A percentile compares a stretch with the other conserved stretches of the same genome.
Evolutionary conservation across 2,329 filamentous ascomycete species (phyloP).

Genomic region (Nemania serpens): DNA sequence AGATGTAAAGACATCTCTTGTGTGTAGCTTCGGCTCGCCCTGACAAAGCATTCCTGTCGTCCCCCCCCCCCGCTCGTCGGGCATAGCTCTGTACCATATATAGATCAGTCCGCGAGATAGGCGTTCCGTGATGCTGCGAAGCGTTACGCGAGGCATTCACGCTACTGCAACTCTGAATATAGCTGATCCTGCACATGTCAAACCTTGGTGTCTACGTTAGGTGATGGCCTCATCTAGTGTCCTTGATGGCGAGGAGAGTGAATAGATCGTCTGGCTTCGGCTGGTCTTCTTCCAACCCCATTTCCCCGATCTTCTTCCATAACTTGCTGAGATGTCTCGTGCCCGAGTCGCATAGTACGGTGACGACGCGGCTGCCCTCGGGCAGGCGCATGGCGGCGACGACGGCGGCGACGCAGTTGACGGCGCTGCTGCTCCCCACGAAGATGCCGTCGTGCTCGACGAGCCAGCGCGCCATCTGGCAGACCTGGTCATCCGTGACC

Average conservation of each 20-base stretch:
- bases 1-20: constrained; percentile 20
- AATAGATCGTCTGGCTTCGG: constrained; percentile 54
- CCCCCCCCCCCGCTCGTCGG: not conserved
- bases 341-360: constrained; percentile 84
- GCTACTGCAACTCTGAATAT: constrained; percentile 15
- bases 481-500: constrained; percentile 86
- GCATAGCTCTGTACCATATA: constrained; percentile 26
- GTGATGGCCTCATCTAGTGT: constrained; percentile 23
- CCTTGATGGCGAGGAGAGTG: constrained; percentile 52
- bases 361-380: constrained; percentile 71
- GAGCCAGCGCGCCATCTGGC: constrained; percentile 92
- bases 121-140: constrained; percentile 7
- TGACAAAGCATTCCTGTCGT: constrained; percentile 1
- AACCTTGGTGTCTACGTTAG: not conserved
- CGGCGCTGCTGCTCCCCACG: constrained; percentile 90
- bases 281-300: constrained; percentile 69
- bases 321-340: constrained; percentile 83
- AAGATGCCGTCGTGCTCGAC: constrained; percentile 97
- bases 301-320: constrained; percentile 73
- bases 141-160: not conserved
- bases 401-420: constrained; percentile 87
- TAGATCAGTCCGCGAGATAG: constrained; percentile 10
- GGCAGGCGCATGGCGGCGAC: constrained; percentile 68
- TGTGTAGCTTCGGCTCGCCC: constrained; percentile 14
- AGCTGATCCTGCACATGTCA: constrained; percentile 11